phyloP scores from a whole-genome alignment of 331 rosid species.

The Stylosanthes scabra region DNA sequence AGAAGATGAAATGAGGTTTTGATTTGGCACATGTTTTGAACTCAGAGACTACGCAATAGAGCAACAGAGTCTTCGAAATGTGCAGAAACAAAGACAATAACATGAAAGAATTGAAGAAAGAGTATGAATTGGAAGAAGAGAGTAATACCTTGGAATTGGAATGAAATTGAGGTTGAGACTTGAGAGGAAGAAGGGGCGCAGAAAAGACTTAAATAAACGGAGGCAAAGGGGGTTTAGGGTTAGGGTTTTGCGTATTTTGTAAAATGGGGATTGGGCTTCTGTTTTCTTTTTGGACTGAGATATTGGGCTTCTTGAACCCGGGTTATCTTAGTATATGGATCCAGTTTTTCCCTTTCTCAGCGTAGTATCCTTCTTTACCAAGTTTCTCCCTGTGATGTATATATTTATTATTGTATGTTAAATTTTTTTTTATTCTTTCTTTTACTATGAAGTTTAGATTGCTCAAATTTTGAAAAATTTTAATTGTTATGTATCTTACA shows the following conservation, averaged over 20 bases:
- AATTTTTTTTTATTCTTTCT: too few relatives aligned
- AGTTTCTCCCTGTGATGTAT: too few relatives aligned
- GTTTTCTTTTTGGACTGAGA: too few relatives aligned
- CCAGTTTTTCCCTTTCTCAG: too few relatives aligned
- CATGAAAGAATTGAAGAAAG: too few relatives aligned
- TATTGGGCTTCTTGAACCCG: background rate
- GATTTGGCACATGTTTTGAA: slow-evolving; percentile 92
- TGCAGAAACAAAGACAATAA: slow-evolving; percentile 37
- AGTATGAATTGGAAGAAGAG: too few relatives aligned
- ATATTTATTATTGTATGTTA: too few relatives aligned
- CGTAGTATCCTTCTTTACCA: too few relatives aligned
- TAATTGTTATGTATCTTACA: too few relatives aligned
- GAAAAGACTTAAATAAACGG: slow-evolving; percentile 13
- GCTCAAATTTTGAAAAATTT: too few relatives aligned
- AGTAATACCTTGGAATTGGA: slow-evolving; percentile 8
- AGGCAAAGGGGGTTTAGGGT: slow-evolving; percentile 18
- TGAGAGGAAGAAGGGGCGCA: background rate
- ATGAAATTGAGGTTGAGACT: background rate
- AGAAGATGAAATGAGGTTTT: slow-evolving; percentile 48
- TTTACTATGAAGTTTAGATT: too few relatives aligned
- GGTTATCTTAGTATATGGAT: background rate
- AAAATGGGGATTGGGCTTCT: background rate
- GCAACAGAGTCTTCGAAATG: slow-evolving; percentile 88
- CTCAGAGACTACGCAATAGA: slow-evolving; percentile 46
- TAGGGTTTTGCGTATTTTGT: slow-evolving; percentile 44